Evolutionary conservation across 345 rosid genomes (phyloP), one percentile per base, ranked within the genome.

Genomic region (Balakata baccata): DNA sequence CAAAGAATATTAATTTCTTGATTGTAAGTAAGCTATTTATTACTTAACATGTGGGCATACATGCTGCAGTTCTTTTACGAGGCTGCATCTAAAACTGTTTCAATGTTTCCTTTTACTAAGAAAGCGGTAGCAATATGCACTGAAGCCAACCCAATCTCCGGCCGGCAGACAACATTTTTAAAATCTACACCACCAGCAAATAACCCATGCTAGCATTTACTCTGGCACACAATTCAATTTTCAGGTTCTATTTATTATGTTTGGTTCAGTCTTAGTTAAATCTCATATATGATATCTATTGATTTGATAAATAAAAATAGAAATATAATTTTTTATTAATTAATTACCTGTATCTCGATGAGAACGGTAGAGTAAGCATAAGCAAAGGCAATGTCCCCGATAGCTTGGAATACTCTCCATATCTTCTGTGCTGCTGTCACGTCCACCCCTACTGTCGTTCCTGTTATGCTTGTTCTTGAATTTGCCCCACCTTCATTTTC

Each of bases 301-400:
- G 49, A 22, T 9, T 6, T 37, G 2, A 41, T 17, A 29, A 41
- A 59, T 23, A 57, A 29, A 29, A 29, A 29, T 29, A 29, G 34
- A 29, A 29, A 29, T 10, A 59, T 25, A 29, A 25, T n/a, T 57
- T 11, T 57, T 3, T 57, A 3, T 18, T 34, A 57, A 18, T 13
- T n/a, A 69, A 83, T 84, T 83, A 76, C 97, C 94, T 92, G 96
- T 49, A 94, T 94, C 74, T 94, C 98, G 17, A 89, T 77, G 11
- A 94, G 93, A 25, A 94, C 89, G 2, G 89, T 88, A 8, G 97
- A 87, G 79, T 63, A 94, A 23, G 96, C 92, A 64, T 89, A 94
- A 46, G 98, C 96, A 78, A 94, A 94, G 13, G 98, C 96, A 34
- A 94, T 84, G 72, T 94, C 87, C 17, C 98, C 97, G 7, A 91